phyloP scores from a whole-genome alignment of 129 eudicot genomes.

The Pseudognaphalium luteoalbum region DNA sequence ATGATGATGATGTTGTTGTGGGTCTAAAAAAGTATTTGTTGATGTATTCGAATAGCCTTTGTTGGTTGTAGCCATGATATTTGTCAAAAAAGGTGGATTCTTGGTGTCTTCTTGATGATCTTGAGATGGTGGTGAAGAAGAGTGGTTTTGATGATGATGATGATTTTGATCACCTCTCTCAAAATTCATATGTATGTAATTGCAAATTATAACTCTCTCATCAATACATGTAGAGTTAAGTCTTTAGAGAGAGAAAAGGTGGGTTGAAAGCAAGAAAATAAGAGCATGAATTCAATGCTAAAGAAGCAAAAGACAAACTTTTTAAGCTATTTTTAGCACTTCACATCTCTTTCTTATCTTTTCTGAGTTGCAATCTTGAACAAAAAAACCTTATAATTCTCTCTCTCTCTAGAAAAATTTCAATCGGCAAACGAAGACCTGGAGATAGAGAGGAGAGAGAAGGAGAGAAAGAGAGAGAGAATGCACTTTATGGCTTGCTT shows the following conservation, averaged over 20 bases:
- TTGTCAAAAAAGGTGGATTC: conserved; percentile 28
- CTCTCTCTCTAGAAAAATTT: conserved; percentile 28
- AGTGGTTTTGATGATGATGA: conserved; percentile 38
- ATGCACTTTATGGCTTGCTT: conserved; percentile 43
- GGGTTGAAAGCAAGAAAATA: conserved; percentile 22
- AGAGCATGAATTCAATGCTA: conserved; percentile 41
- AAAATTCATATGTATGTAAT: conserved; percentile 40
- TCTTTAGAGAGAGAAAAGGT: conserved; percentile 20
- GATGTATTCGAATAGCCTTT: conserved; percentile 39
- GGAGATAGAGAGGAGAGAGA: conserved; percentile 33
- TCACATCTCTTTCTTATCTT: conserved; percentile 31
- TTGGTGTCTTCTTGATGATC: conserved; percentile 33
- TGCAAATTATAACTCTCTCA: conserved; percentile 22
- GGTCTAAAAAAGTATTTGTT: conserved; percentile 32
- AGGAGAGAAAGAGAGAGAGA: conserved; percentile 25
- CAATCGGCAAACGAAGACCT: conserved; percentile 33
- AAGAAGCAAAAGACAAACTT: conserved; percentile 38
- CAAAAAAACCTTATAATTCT: conserved; percentile 21
- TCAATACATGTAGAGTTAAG: conserved; percentile 38
- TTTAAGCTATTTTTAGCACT: conserved; percentile 38
- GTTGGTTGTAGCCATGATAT: conserved; percentile 44
- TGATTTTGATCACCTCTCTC: conserved; percentile 34
- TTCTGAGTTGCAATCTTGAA: conserved; percentile 23
- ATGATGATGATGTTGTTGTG: conserved; percentile 29
- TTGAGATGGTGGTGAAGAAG: conserved; percentile 37